Evolutionary conservation across 768 basidiomycete genomes (phyloP), one percentile per base, ranked within the genome.

Genomic region (Tylopilus plumbeoviolaceoides): DNA sequence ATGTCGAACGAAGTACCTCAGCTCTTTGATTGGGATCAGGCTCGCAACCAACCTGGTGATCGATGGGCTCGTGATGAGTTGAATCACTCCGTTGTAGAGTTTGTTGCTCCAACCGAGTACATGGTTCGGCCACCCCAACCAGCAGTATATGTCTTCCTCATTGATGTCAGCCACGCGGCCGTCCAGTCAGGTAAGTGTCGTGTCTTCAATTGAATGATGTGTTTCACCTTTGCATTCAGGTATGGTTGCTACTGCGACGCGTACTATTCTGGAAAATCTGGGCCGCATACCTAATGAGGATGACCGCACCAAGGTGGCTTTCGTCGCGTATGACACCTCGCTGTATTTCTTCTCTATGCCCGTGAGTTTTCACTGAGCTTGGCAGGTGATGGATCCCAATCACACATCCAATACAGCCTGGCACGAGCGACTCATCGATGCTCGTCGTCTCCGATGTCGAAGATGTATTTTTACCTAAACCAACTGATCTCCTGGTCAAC

Each of bases 71-170:
- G 97, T 55, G 84, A 91, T 1, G 97, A 99, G 73, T 78, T 99
- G 48, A 98, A 97, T 63, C 84, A 91, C 67, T 82, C 87, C 33
- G 89, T 87, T n/a, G 91, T 99, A 47, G 97, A 99, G 70, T 99
- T 85, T 65, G 90, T 99, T 48, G 97, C 97, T 1, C 95, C 97
- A 7, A 95, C 94, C 0, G 97, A 99, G 73, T 99, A 99, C 72
- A 98, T 98, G 97, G 95, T 95, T 65, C 89, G 97, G 58, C 88
- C 97, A 6, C 97, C 97, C 48, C 97, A 98, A 70, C 93, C 97
- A 6, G 92, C 95, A 17, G 92, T 97, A 48, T 98, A 95, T 70
- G 81, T 95, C 51, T 97, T 98, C 78, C 81, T 98, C 66, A 90
- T 99, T 71, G 97, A 99, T 65, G 94, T 98, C 59, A 92, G 91